Percentiles rank a stretch among this genome's conserved stretches.
phyloP scores from a whole-genome alignment of 768 basidiomycete species.

The Lactarius evosmus region DNA sequence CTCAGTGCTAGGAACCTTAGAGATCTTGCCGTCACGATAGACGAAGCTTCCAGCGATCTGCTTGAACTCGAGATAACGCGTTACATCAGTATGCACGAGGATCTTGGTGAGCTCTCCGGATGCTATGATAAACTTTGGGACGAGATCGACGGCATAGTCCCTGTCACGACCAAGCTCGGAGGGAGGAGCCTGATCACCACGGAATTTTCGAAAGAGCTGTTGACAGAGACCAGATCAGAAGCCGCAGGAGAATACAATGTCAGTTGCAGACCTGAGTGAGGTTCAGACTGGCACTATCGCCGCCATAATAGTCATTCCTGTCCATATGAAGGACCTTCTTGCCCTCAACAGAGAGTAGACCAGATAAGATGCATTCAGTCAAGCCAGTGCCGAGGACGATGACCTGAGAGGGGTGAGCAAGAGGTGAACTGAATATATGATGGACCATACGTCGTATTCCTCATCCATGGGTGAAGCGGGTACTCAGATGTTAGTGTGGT shows the following conservation, averaged over 20 bases:
- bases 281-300: slow-evolving; percentile 95
- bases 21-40: slow-evolving; percentile 93
- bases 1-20: slow-evolving; percentile 96
- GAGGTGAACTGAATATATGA: neutral
- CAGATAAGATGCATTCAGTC: slow-evolving; percentile 98
- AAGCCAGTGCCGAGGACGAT: slow-evolving; percentile 94
- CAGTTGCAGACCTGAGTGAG: slow-evolving; percentile 76
- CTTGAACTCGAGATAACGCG: slow-evolving; percentile 98
- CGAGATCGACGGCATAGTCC: slow-evolving; percentile 96
- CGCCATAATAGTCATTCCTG: slow-evolving; percentile 98
- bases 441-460: slow-evolving; percentile 81
- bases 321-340: slow-evolving; percentile 99
- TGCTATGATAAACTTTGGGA: slow-evolving; percentile 99
- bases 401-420: slow-evolving; percentile 47
- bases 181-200: slow-evolving; percentile 70
- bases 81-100: slow-evolving; percentile 98
- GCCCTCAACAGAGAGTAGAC: slow-evolving; percentile 96
- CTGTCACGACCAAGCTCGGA: slow-evolving; percentile 90
- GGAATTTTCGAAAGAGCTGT: slow-evolving; percentile 96
- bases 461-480: slow-evolving; percentile 76
- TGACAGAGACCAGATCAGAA: slow-evolving; percentile 21
- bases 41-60: slow-evolving; percentile 99
- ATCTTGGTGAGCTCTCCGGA: slow-evolving; percentile 97
- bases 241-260: slow-evolving; percentile 11
- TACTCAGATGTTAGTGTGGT: slow-evolving; percentile 28